Base-by-base conservation (phyloP, 2,329 filamentous ascomycete genomes). In the Daldinia eschscholtzii region DNA sequence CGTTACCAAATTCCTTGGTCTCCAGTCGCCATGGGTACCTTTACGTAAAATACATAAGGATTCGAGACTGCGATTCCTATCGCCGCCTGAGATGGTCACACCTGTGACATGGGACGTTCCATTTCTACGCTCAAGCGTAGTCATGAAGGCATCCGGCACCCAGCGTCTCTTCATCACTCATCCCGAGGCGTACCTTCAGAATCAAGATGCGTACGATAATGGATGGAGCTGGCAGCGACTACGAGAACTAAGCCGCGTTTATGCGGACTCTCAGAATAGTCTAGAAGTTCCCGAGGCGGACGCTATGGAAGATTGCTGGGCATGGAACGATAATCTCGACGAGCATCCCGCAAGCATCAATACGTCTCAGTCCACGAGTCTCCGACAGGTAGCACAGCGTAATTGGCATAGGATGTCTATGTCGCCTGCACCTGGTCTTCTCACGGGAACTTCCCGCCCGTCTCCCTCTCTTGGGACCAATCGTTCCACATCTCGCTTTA, bases 91-190 rank as follows among this genome's bases (percentile, higher is more conserved):
- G 77, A 92, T 94, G 88, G 80, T 92, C 41, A 93, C 90, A 0
- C 88, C 91, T 0, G 86, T 89, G 1, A 79, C 89, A 2, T 95
- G 92, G 92, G 88, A 89, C 58, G 87, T 90, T 2, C 83, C 87
- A 9, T 94, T 94, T 70, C 83, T 95, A 30, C 85, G 85, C 57
- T 89, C 91, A 1, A 89, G 87, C 55, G 87, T 94, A 41, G 87
- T 92, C 74, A 94, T 94, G 92, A 89, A 90, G 74, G 86, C 89
- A 33, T 85, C 87, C 9, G 85, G 87, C 26, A 79, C 83, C 70
- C 89, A 89, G 68, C 86, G 92, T 7, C 85, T 95, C 12, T 95
- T 92, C 79, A 85, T 94, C 65, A 95, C 92, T 0, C 91, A 93
- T 65, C 87, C 90, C 3, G 89, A 92, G 72, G 90, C 91, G 1